Base-by-base conservation (phyloP, 768 basidiomycete genomes). In the Auricularia sp. region DNA sequence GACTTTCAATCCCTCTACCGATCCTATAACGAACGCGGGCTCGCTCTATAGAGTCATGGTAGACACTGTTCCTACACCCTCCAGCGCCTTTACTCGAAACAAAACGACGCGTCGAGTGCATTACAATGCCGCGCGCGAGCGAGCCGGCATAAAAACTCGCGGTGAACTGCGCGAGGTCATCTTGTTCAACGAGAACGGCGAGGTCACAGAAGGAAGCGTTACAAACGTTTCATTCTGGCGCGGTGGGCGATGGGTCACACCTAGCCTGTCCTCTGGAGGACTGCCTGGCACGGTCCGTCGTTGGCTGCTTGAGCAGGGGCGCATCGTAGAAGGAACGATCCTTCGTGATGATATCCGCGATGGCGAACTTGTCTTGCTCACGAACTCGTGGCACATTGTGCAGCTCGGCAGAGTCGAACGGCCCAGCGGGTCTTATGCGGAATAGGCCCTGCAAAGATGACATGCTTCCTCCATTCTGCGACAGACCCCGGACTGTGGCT, bases 151-250 rank as follows among this genome's bases (percentile, higher is more conserved):
- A 18, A 36, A 35, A 76, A 78, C 23, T 72, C 77, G 7, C 66
- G 74, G 1, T 54, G 66, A 23, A 69, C n/a, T 68, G 68, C 67
- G 72, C 16, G 91, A 93, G 68, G 85, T 91, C 2, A 72, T 93
- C 34, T 72, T 93, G 62, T 85, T 83, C 76, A 87, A 86, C 68
- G 44, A 77, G 0, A 70, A 76, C 2, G 74, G 75, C 2, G 70
- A 76, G 18, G 71, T 89, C 63, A 88, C 80, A 56, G 90, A 93
- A 71, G 78, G 87, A 1, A 83, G 86, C 36, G 83, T 88, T 58
- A 85, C 80, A 72, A 93, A 91, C 68, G 74, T 91, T 62, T 87
- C 89, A 1, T 81, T 91, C 66, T 81, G 79, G 67, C 84, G 87
- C 12, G 70, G 70, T 3, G 71, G 72, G 2, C 69, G 64, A 10